These are phyloP conservation scores for Erodium moschatum DNA, from an alignment of 441 rosid species.

Conservation along the genomic window DNA sequence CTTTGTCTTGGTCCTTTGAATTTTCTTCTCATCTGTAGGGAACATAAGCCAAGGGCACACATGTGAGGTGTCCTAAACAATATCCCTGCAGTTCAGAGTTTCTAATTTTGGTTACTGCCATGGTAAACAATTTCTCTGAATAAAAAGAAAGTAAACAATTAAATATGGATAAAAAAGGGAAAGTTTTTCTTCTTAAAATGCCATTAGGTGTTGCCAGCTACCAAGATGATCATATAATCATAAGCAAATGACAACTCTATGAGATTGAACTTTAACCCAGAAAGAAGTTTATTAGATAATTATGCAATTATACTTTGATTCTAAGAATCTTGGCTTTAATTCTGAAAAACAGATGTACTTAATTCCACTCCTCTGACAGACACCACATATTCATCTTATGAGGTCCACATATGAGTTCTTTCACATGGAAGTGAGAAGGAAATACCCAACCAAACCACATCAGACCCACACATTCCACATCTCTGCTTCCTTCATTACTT, in stretches of 20 bases:
- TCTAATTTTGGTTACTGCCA: background rate
- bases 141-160: background rate
- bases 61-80: constrained; percentile 10
- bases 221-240: constrained; percentile 1
- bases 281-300: too few relatives aligned
- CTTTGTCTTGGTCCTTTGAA: background rate
- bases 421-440: constrained; percentile 39
- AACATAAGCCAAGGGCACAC: background rate
- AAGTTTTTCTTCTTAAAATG: background rate
- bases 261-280: too few relatives aligned
- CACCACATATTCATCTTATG: constrained; percentile 53
- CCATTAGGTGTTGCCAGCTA: background rate
- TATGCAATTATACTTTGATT: background rate
- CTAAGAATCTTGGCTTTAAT: constrained; percentile 9
- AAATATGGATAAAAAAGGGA: background rate
- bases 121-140: background rate
- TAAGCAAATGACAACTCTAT: too few relatives aligned
- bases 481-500: too few relatives aligned
- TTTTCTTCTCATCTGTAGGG: background rate
- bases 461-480: constrained; percentile 28
- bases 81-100: constrained; percentile 8
- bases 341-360: constrained; percentile 31
- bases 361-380: constrained; percentile 48
- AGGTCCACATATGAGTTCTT: constrained; percentile 27
- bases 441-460: constrained; percentile 26